Evolutionary conservation across 2,329 filamentous ascomycete genomes (phyloP).

Genomic region (Aspergillus pseudoterreus): DNA sequence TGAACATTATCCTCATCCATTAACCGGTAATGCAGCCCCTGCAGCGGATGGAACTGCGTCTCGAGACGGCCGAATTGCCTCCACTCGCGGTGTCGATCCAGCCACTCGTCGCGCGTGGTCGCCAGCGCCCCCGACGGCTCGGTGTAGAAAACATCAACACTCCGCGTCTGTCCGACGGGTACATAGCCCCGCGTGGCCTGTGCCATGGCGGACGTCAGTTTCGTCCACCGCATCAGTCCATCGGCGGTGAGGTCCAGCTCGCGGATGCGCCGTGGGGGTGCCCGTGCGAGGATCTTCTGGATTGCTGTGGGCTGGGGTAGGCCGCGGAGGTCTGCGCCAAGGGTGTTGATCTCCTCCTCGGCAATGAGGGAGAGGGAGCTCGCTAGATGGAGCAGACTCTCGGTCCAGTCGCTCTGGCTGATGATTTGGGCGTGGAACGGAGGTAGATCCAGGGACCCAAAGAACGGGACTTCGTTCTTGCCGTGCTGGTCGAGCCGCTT

Average conservation of each 20-base stretch:
- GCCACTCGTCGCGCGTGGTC: conserved; percentile 1
- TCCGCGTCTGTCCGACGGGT: conserved; percentile 33
- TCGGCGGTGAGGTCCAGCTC: conserved; percentile 17
- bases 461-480: conserved; percentile 38
- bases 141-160: conserved; percentile 44
- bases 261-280: conserved; percentile 7
- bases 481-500: conserved; percentile 42
- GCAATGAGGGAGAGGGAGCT: conserved; percentile 41
- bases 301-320: conserved; percentile 11
- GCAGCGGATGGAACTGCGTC: background rate
- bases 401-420: conserved; percentile 37
- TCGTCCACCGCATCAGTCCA: conserved; percentile 28
- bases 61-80: background rate
- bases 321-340: background rate
- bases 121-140: conserved; percentile 30
- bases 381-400: conserved; percentile 38
- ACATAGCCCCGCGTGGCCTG: conserved; percentile 43
- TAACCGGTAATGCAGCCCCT: background rate
- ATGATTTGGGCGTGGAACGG: conserved; percentile 47
- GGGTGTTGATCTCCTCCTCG: conserved; percentile 19
- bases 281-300: conserved; percentile 3
- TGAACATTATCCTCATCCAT: background rate
- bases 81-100: background rate
- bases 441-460: conserved; percentile 47
- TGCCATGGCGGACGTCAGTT: conserved; percentile 35